Base-by-base conservation (phyloP, 2,329 filamentous ascomycete genomes). In the Trichoderma semiorbis region DNA sequence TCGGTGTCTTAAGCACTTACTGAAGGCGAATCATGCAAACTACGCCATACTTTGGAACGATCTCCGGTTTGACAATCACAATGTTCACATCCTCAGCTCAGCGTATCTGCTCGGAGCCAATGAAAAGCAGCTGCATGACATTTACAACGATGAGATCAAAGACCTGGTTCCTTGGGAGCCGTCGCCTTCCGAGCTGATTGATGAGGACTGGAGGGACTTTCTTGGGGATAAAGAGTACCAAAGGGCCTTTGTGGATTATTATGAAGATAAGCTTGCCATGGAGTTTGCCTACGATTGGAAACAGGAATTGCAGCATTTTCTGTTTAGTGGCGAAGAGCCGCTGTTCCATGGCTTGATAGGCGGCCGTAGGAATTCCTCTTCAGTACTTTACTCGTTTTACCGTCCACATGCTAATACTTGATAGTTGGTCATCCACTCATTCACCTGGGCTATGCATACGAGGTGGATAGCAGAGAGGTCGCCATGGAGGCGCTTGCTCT, bases 21-120 rank as follows among this genome's bases (percentile, higher is more conserved):
- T 99, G 73, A 93, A 93, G 81, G 91, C 95, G 67, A 98, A 98
- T 80, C 96, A 99, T 83, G 91, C 91, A 75, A 97, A 96, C 79
- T 89, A 97, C 81, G 90, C 94, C 36, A 91, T 98, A 75, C 83
- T 97, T 69, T 96, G 93, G 80, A 90, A 95, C 79, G 80, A 92
- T 68, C 84, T 92, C 5, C 84, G 88, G 73, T 96, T 91, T 77
- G 90, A 96, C 83, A 98, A 98, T 78, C 93, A 97, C 82, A 85
- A 91, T 76, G 87, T 93, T 50, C 94, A 97, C 82, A 88, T 94
- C 67, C 87, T 99, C 14, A 90, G 90, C 75, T 94, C 95, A 7
- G 92, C 94, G 1, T 99, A 97, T 81, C 85, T 97, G 18, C 86
- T 98, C 11, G 95, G 95, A 28, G 95, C 91, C 55, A 87, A 89